phyloP scores from a whole-genome alignment of 371 early-diverging fungal species.

The Parasitella parasitica region DNA sequence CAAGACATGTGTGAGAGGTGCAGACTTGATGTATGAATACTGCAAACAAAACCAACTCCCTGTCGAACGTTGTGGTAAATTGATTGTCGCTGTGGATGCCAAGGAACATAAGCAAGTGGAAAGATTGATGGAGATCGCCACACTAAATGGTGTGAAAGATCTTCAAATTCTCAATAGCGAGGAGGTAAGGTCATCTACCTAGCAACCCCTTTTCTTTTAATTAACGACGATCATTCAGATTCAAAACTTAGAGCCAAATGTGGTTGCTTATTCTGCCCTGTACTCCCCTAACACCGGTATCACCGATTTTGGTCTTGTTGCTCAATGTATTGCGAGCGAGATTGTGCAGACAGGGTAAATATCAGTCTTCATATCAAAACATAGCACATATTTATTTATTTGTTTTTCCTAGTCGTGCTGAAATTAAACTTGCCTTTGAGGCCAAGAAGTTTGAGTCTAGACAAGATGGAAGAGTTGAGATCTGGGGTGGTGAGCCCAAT shows the following conservation, averaged over 20 bases:
- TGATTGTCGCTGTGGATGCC: slow-evolving; percentile 42
- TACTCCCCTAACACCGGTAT: slow-evolving; percentile 52
- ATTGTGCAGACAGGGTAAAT: slow-evolving; percentile 42
- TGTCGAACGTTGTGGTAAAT: slow-evolving; percentile 48
- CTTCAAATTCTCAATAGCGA: slow-evolving; percentile 40
- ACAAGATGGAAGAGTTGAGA: slow-evolving; percentile 33
- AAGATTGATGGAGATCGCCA: slow-evolving; percentile 40
- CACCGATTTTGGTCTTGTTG: slow-evolving; percentile 40
- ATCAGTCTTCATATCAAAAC: not conserved
- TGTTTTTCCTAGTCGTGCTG: slow-evolving; percentile 35
- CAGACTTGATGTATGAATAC: slow-evolving; percentile 50
- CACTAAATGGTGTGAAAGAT: slow-evolving; percentile 45
- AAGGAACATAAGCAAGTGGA: slow-evolving; percentile 45
- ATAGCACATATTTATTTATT: not conserved
- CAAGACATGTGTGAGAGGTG: slow-evolving; percentile 45
- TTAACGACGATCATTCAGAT: slow-evolving; percentile 21
- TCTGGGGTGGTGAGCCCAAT: slow-evolving; percentile 38
- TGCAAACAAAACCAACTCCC: slow-evolving; percentile 46
- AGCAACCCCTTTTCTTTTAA: not conserved
- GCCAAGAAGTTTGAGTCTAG: slow-evolving; percentile 33
- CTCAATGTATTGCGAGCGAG: slow-evolving; percentile 39
- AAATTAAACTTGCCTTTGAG: slow-evolving; percentile 47
- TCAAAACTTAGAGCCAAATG: slow-evolving; percentile 43
- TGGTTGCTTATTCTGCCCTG: slow-evolving; percentile 44
- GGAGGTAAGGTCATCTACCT: slow-evolving; percentile 21